These are phyloP conservation scores for Aspergillus sp. DNA, from an alignment of 2,329 filamentous ascomycete species.

Conservation along the genomic window DNA sequence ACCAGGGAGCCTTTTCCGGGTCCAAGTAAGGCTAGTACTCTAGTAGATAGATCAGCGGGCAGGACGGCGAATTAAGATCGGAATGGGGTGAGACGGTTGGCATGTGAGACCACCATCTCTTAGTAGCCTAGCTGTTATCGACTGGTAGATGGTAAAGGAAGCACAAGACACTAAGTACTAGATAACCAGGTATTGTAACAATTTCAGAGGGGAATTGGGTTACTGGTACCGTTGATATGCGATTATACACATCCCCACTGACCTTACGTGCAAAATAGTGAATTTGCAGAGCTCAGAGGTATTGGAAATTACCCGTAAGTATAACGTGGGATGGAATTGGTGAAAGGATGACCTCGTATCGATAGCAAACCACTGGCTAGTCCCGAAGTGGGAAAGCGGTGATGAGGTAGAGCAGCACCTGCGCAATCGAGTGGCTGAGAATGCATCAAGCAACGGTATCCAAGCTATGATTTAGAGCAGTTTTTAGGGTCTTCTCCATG, in stretches of 20 bases:
- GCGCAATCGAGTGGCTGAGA: slow-evolving; percentile 20
- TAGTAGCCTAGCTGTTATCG: background rate
- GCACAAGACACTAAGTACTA: too few species aligned
- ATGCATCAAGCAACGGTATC: background rate
- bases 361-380: background rate
- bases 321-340: background rate
- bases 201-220: background rate
- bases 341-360: background rate
- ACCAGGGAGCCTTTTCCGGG: background rate
- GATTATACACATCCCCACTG: background rate
- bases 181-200: too few species aligned
- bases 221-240: background rate
- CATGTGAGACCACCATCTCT: too few species aligned
- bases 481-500: background rate
- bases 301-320: background rate
- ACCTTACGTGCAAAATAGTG: background rate
- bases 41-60: background rate
- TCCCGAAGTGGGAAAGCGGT: slow-evolving; percentile 5
- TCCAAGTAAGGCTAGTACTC: background rate
- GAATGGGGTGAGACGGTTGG: background rate
- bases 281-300: background rate
- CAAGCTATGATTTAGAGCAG: slow-evolving; percentile 1
- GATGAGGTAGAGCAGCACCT: slow-evolving; percentile 12
- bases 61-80: background rate
- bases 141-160: background rate